Percentiles rank a stretch among this genome's conserved stretches.
These are phyloP conservation scores for Cyberlindnera saturnus DNA, from an alignment of 805 yeast species.

Conservation along the genomic window DNA sequence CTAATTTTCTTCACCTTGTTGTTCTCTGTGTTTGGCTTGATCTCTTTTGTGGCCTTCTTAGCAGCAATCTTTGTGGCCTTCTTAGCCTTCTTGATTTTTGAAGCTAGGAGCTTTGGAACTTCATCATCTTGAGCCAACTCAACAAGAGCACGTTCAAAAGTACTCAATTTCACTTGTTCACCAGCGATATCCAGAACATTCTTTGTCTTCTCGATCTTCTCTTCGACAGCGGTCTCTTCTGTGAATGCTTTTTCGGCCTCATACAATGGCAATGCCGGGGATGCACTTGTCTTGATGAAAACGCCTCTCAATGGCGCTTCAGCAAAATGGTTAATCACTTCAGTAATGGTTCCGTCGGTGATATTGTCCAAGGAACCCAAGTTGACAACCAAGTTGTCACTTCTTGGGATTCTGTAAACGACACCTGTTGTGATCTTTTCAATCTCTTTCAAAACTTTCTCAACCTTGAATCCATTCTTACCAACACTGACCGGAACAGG, in stretches of 20 bases:
- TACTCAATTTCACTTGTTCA: conserved; percentile 40
- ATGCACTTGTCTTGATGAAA: conserved; percentile 57
- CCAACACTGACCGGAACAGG: conserved; percentile 60
- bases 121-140: conserved; percentile 80
- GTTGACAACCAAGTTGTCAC: conserved; percentile 58
- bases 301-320: conserved; percentile 46
- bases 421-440: conserved; percentile 53
- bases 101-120: conserved; percentile 52
- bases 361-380: conserved; percentile 51
- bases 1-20: conserved; percentile 8
- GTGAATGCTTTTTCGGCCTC: conserved; percentile 47
- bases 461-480: conserved; percentile 34
- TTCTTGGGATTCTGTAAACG: conserved; percentile 63
- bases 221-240: conserved; percentile 24
- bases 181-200: conserved; percentile 24
- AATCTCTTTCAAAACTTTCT: conserved; percentile 53
- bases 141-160: conserved; percentile 71
- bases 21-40: not conserved
- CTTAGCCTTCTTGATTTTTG: conserved; percentile 40
- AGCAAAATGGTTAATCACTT: conserved; percentile 44
- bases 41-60: conserved; percentile 9
- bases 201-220: conserved; percentile 3
- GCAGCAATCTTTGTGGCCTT: conserved; percentile 20
- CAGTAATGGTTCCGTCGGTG: conserved; percentile 41
- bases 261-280: conserved; percentile 84